Conservation (phyloP, 129 eudicot species). For the Artemisia tridentata region DNA sequence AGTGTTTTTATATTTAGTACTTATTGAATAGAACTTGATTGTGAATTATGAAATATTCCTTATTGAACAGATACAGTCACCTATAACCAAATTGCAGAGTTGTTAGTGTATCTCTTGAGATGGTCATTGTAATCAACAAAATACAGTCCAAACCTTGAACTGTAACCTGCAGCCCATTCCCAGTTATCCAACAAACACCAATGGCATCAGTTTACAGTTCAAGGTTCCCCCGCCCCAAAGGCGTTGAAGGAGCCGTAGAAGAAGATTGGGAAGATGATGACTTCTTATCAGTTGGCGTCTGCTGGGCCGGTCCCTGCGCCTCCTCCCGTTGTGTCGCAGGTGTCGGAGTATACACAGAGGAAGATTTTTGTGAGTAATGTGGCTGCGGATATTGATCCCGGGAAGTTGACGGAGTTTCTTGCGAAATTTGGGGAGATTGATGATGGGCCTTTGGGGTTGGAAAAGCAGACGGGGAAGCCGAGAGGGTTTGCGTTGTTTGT, state of each 20-base stretch:
- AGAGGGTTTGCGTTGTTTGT: conserved; percentile 92
- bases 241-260: too few species aligned
- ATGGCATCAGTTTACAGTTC: too few species aligned
- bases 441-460: conserved; percentile 89
- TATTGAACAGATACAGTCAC: too few species aligned
- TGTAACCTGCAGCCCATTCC: too few species aligned
- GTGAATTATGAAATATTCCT: too few species aligned
- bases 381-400: conserved; percentile 67
- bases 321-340: conserved; percentile 41
- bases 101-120: conserved; percentile 83
- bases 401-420: conserved; percentile 56
- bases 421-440: conserved; percentile 79
- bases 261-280: conserved; percentile 72
- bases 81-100: conserved; percentile 92
- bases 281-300: conserved; percentile 87
- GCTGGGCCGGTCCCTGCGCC: conserved; percentile 96
- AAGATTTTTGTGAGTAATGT: conserved; percentile 92
- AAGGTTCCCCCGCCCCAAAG: too few species aligned
- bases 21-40: too few species aligned
- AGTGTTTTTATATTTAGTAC: too few species aligned
- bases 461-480: conserved; percentile 80
- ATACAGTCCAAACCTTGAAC: too few species aligned
- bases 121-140: conserved; percentile 78
- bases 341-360: conserved; percentile 78
- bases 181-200: too few species aligned